Base-by-base conservation (phyloP, 2,329 filamentous ascomycete genomes). In the Thelonectria discophora region DNA sequence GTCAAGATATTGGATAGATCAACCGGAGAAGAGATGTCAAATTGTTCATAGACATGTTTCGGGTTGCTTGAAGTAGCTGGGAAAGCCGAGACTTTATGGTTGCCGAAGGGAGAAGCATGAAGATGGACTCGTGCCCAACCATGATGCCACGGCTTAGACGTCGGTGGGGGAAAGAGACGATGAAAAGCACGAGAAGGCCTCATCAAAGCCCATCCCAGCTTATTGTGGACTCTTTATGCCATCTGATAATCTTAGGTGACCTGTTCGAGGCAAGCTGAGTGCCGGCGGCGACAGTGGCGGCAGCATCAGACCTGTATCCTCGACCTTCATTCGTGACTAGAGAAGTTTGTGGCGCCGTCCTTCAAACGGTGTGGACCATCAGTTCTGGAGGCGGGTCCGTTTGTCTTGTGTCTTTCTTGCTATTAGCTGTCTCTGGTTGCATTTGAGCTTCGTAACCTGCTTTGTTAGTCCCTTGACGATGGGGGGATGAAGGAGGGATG, bases 261-360 rank as follows among this genome's bases (percentile, higher is more conserved):
- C 69, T 64, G 66, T 58, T 62, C 62, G 64, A 70, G 61, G 69
- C 68, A 63, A 59, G 65, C 64, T 66, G 46, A 64, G 58, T 27
- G 56, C 49, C 58, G 65, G 66, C 72, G 69, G 56, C 59, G 66
- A 61, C 63, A 47, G 61, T 57, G 40, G 40, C 40, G 32, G 52
- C 37, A 58, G 56, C 55, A 69, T 52, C 58, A 75, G 75, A 77
- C 75, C 67, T 77, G 74, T 77, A 74, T 76, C 71, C 75, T 77
- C 69, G 65, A 43, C 61, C 62, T 62, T 65, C 20, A 43, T 47
- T 69, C 55, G 65, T 61, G 65, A 55, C 60, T 66, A 67, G 57
- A 62, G 60, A 65, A 55, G 37, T 66, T 63, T 42, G 67, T 71
- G 69, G 69, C 67, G 69, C 65, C 55, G 61, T 66, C 66, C 62